A percentile compares a stretch with the other conserved stretches of the same genome.
phyloP scores from a whole-genome alignment of 2,329 filamentous ascomycete genomes.

The Endothia cerciana region DNA sequence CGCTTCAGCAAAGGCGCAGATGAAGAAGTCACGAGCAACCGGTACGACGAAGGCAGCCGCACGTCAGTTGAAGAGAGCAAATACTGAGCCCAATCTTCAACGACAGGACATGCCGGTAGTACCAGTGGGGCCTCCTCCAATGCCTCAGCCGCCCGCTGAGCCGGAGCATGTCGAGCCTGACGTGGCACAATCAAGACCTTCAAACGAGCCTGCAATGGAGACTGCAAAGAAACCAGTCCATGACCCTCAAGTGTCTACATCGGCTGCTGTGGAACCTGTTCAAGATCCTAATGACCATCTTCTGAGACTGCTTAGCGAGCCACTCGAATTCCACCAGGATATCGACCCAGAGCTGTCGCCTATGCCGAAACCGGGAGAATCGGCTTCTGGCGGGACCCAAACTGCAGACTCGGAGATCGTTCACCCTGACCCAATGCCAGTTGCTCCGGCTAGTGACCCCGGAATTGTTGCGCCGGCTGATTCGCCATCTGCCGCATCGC shows the following conservation, averaged over 20 bases:
- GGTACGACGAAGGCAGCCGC: constrained; percentile 25
- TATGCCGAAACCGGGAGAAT: constrained; percentile 26
- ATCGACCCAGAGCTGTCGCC: constrained; percentile 13
- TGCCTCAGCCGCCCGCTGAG: constrained; percentile 18
- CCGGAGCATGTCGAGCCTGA: background rate
- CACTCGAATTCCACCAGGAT: constrained; percentile 5
- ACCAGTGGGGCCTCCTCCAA: constrained; percentile 16
- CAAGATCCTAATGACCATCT: constrained; percentile 21
- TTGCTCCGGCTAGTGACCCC: constrained; percentile 54
- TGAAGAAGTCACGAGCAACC: constrained; percentile 26
- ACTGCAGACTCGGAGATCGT: constrained; percentile 30
- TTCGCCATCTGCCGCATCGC: constrained; percentile 43
- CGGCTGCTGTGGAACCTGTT: constrained; percentile 10
- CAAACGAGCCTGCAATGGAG: background rate
- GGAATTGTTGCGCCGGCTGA: constrained; percentile 38
- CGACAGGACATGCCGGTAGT: constrained; percentile 24
- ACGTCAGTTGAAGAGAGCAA: constrained; percentile 30
- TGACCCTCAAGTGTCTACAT: constrained; percentile 8
- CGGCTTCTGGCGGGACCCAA: constrained; percentile 31
- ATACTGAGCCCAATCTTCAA: constrained; percentile 30
- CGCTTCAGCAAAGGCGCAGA: constrained; percentile 19
- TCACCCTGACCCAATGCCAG: constrained; percentile 34
- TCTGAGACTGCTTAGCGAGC: constrained; percentile 23
- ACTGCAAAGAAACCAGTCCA: background rate
- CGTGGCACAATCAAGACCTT: background rate